Evolutionary conservation across 208 protist species (phyloP), one percentile per base, ranked within the genome.

Genomic region (Acanthamoeba lenticulata): DNA sequence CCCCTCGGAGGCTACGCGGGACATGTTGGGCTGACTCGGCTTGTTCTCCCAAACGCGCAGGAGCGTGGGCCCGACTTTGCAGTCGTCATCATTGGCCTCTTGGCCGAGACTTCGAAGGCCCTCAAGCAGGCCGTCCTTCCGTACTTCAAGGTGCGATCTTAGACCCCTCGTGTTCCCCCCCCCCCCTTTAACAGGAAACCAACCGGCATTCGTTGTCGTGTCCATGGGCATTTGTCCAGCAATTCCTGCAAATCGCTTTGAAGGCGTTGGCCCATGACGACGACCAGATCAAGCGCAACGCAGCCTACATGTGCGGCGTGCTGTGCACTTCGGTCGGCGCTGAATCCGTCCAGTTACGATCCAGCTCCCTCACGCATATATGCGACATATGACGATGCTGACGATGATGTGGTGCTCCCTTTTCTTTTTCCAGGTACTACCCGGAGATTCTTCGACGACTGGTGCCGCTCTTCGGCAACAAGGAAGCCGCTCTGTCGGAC

Each of bases 221-320:
- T n/a, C n/a, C n/a, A n/a, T n/a, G n/a, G n/a, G n/a, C n/a, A n/a
- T 36, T 13, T 24, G 52, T 24, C 2, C 44, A 90, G 85, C 85
- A 91, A 91, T 91, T 91, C 27, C 57, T 91, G 19, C 85, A 62
- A 69, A 91, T 72, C n/a, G 85, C 85, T 4, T 2, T 91, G 7
- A 91, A 69, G 27, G 85, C 55, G 38, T 32, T 91, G 29, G 57
- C 34, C n/a, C 21, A 29, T 21, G 85, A 91, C 2, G 85, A 91
- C 24, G 55, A 62, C 52, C 52, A 91, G 55, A 62, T 91, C 45
- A 62, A 91, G 57, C 85, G 85, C 24, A 91, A 91, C 24, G 47
- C 55, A 2, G 85, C 85, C 36, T 91, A 72, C 57, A 72, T 91
- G 55, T 91, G 85, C 57, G 85, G 85, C 36, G 85, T 32, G 0